Conservation (phyloP, 1,284 basidiomycete genomes). For the Bjerkandera adusta region DNA sequence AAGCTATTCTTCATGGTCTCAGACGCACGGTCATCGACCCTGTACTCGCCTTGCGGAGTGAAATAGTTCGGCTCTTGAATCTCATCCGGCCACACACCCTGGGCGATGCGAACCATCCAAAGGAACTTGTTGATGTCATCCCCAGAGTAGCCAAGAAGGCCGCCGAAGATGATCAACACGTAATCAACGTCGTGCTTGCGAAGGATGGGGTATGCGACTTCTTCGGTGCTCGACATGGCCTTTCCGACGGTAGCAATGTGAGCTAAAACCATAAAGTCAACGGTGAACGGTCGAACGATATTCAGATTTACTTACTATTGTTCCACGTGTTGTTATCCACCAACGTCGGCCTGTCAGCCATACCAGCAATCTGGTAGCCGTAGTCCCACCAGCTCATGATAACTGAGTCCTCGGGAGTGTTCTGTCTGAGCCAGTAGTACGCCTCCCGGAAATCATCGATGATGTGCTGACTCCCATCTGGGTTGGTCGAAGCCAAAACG, state of each 20-base stretch:
- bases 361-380: slow-evolving; percentile 98
- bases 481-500: slow-evolving; percentile 80
- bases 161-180: slow-evolving; percentile 97
- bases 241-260: slow-evolving; percentile 98
- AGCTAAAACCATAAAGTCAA: slow-evolving; percentile 40
- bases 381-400: slow-evolving; percentile 99
- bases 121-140: slow-evolving; percentile 99
- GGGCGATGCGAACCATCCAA: slow-evolving; percentile 98
- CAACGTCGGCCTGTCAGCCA: slow-evolving; percentile 96
- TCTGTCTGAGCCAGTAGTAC: slow-evolving; percentile 99
- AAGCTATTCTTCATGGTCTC: slow-evolving; percentile 93
- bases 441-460: slow-evolving; percentile 99
- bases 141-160: slow-evolving; percentile 94
- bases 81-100: slow-evolving; percentile 99
- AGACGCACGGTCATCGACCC: slow-evolving; percentile 85
- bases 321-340: slow-evolving; percentile 99
- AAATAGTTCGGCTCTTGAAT: slow-evolving; percentile 96
- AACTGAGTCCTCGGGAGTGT: slow-evolving; percentile 89
- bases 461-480: slow-evolving; percentile 90
- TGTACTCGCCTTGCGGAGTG: slow-evolving; percentile 92
- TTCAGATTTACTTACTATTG: slow-evolving; percentile 77
- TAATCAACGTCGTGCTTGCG: slow-evolving; percentile 98
- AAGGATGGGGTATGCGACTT: slow-evolving; percentile 95
- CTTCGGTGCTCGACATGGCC: slow-evolving; percentile 94
- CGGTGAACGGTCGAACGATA: neutral